Evolutionary conservation across 2,329 filamentous ascomycete genomes (phyloP).

Genomic region (Alternaria novae-zelandiae): DNA sequence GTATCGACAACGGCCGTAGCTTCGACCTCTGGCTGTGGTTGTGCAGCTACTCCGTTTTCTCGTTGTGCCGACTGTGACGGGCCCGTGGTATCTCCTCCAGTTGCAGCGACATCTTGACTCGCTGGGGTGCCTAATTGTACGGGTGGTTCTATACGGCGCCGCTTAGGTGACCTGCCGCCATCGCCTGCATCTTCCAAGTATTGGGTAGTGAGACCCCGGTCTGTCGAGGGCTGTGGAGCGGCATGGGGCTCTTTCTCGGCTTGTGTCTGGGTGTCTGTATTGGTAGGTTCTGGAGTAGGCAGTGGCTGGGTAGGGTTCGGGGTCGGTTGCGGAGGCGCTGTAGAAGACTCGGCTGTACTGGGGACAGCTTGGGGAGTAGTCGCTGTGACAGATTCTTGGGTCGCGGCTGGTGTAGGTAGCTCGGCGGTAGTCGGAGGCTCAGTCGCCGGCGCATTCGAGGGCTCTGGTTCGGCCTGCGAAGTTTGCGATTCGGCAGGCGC

Average conservation of each 20-base stretch:
- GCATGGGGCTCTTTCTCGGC: not conserved
- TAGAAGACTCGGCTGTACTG: not conserved
- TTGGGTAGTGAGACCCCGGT: conserved; percentile 2
- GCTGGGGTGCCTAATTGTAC: not conserved
- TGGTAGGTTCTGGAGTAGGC: conserved; percentile 1
- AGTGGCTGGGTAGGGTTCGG: not conserved
- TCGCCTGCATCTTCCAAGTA: conserved; percentile 16
- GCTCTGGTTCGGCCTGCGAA: conserved; percentile 8
- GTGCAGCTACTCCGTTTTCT: not conserved
- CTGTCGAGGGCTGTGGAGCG: not conserved
- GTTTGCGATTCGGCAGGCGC: conserved; percentile 17
- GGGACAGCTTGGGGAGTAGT: conserved; percentile 8
- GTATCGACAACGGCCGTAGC: not conserved
- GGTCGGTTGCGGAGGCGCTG: not conserved
- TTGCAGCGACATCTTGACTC: not conserved
- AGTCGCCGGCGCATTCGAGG: conserved; percentile 13
- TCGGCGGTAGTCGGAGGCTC: conserved; percentile 20
- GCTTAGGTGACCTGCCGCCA: conserved; percentile 27
- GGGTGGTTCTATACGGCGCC: conserved; percentile 24
- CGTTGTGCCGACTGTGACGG: not conserved
- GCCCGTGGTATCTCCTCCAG: not conserved
- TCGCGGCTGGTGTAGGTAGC: conserved; percentile 33
- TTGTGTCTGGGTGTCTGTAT: not conserved
- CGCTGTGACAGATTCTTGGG: conserved; percentile 24
- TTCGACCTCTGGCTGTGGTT: not conserved